Evolutionary conservation across 352 stramenopile genomes (phyloP).

Genomic region (Phytopythium delawarense): DNA sequence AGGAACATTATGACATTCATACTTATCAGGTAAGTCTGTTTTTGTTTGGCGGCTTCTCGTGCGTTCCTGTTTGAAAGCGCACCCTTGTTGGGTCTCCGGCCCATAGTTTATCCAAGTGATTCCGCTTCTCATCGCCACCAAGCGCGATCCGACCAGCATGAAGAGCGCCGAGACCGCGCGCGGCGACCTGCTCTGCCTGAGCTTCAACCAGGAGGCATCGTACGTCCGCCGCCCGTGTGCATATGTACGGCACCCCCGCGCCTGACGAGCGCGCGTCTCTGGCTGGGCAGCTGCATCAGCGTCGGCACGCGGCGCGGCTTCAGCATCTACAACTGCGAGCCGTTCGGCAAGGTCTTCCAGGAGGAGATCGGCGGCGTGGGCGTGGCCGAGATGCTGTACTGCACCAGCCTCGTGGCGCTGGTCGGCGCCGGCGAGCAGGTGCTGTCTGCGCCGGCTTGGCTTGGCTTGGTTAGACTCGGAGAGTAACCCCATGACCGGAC

Average conservation of each 20-base stretch:
- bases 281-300: constrained; percentile 77
- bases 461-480: background rate
- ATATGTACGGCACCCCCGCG: background rate
- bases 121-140: background rate
- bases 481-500: background rate
- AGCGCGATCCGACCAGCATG: constrained; percentile 16
- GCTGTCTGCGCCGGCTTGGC: background rate
- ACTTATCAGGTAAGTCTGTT: too few species aligned
- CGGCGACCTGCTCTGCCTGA: constrained; percentile 83
- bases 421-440: constrained; percentile 89
- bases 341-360: constrained; percentile 88
- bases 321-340: constrained; percentile 90
- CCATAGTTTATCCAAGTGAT: constrained; percentile 4
- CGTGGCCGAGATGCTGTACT: constrained; percentile 93
- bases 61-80: too few species aligned
- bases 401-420: constrained; percentile 89
- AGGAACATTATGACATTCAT: too few species aligned
- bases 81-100: too few species aligned
- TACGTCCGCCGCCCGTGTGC: constrained; percentile 23
- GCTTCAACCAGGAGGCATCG: constrained; percentile 92
- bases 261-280: constrained; percentile 9
- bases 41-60: too few species aligned
- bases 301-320: constrained; percentile 87
- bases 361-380: constrained; percentile 86
- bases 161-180: constrained; percentile 36